These are phyloP conservation scores for Hevea brasiliensis DNA, from an alignment of 345 rosid genomes.

Conservation along the genomic window DNA sequence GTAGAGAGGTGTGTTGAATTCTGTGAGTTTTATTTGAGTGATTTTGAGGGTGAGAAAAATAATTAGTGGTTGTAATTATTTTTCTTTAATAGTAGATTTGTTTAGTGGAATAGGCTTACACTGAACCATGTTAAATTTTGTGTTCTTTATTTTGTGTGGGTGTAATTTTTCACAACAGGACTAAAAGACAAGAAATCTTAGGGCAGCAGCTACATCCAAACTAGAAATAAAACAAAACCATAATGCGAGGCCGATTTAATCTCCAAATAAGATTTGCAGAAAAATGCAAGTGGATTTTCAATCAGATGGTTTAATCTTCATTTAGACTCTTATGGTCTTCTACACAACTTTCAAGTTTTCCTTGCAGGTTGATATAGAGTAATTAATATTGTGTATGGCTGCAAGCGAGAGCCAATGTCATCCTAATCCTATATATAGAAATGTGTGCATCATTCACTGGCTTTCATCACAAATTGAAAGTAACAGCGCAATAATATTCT, in stretches of 20 bases:
- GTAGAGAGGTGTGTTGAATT: too few relatives aligned
- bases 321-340: neutral
- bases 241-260: neutral
- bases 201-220: slow-evolving; percentile 1
- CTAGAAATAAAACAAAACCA: neutral
- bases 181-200: neutral
- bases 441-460: neutral
- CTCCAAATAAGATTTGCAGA: too few relatives aligned
- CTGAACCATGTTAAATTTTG: too few relatives aligned
- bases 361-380: neutral
- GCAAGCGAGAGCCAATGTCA: neutral
- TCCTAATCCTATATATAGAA: neutral
- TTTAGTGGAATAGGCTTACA: too few relatives aligned
- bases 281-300: neutral
- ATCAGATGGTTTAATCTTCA: neutral
- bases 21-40: too few relatives aligned
- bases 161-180: too few relatives aligned
- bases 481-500: slow-evolving; percentile 30
- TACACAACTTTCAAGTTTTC: neutral
- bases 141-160: too few relatives aligned
- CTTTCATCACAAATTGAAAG: slow-evolving; percentile 6
- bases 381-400: neutral
- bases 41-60: too few relatives aligned
- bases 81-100: too few relatives aligned
- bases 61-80: too few relatives aligned